Percentiles rank a stretch among this genome's conserved stretches.
Evolutionary conservation across 2,329 filamentous ascomycete genomes (phyloP).

Genomic region (Pseudogymnoascus sp.): DNA sequence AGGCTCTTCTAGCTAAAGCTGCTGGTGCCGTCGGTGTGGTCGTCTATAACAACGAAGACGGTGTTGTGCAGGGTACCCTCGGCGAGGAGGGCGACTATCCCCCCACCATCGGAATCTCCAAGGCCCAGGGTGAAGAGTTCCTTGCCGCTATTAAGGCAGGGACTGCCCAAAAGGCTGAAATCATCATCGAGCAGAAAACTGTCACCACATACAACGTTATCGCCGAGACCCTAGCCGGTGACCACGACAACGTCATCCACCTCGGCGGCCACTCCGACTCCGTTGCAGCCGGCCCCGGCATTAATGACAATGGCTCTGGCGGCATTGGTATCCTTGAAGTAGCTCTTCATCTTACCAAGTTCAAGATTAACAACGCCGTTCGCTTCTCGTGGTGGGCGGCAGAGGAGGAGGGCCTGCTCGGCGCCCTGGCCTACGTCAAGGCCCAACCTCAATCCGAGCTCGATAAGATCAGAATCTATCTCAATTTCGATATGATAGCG

Average conservation of each 20-base stretch:
- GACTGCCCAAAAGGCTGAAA: slow-evolving; percentile 14
- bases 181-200: slow-evolving; percentile 12
- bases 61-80: slow-evolving; percentile 16
- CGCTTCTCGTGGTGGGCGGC: slow-evolving; percentile 58
- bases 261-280: slow-evolving; percentile 55
- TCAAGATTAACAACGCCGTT: slow-evolving; percentile 49
- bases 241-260: slow-evolving; percentile 50
- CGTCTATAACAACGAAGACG: slow-evolving; percentile 17
- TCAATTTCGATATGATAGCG: slow-evolving; percentile 60
- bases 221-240: slow-evolving; percentile 50
- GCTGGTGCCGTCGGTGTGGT: slow-evolving; percentile 51
- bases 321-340: slow-evolving; percentile 51
- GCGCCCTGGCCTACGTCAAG: slow-evolving; percentile 49
- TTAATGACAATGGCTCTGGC: slow-evolving; percentile 60
- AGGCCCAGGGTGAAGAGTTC: slow-evolving; percentile 14
- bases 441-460: slow-evolving; percentile 41
- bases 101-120: slow-evolving; percentile 16
- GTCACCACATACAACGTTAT: slow-evolving; percentile 17
- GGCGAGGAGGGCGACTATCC: slow-evolving; percentile 14
- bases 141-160: slow-evolving; percentile 11
- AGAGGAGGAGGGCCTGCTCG: slow-evolving; percentile 56
- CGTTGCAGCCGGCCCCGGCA: slow-evolving; percentile 52
- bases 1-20: slow-evolving; percentile 44
- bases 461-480: slow-evolving; percentile 49
- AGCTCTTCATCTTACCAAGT: slow-evolving; percentile 51